Evolutionary conservation across 2,329 filamentous ascomycete species (phyloP).

Genomic region (Chalaropsis thielavioides): DNA sequence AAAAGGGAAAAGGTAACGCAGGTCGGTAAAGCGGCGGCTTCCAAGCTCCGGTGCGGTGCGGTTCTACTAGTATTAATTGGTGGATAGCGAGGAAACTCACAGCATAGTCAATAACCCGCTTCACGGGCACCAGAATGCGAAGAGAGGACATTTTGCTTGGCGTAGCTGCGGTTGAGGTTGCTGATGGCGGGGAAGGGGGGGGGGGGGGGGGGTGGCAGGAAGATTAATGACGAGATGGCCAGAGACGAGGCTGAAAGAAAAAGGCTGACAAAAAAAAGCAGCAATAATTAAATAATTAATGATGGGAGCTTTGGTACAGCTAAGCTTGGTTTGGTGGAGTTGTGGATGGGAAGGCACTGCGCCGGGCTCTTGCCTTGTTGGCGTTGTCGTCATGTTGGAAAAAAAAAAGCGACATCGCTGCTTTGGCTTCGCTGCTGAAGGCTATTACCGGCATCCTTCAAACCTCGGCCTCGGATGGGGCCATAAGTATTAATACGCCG

Average conservation of each 20-base stretch:
- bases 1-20: background rate
- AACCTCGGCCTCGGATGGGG: constrained; percentile 8
- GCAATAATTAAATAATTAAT: background rate
- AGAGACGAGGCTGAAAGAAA: constrained; percentile 2
- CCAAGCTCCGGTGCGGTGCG: background rate
- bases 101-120: constrained; percentile 78
- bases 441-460: constrained; percentile 12
- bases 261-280: background rate
- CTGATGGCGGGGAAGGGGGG: background rate
- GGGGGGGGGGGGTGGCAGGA: background rate
- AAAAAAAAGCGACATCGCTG: constrained; percentile 17
- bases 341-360: background rate
- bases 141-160: constrained; percentile 41
- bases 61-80: background rate
- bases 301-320: background rate
- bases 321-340: background rate
- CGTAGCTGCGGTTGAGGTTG: background rate
- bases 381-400: constrained; percentile 13
- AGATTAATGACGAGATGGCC: background rate
- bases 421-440: constrained; percentile 3
- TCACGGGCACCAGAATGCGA: constrained; percentile 65
- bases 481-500: constrained; percentile 12
- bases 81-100: constrained; percentile 33
- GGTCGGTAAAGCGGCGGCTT: background rate
- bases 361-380: background rate